Base-by-base conservation (phyloP, 345 rosid genomes). In the Pugionium cornutum region DNA sequence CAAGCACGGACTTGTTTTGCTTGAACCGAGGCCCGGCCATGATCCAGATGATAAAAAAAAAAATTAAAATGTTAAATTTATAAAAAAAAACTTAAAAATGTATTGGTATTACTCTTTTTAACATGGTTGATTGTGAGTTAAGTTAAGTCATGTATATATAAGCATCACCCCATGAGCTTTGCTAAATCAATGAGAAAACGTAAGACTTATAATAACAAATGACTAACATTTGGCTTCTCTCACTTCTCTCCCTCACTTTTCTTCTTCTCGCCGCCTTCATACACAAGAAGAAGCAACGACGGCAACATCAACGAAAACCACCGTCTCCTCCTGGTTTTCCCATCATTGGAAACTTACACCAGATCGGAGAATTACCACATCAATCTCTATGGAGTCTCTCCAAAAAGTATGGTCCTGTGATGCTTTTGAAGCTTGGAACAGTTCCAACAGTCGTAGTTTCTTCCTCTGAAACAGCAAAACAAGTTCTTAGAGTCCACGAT, bases 341-440 rank as follows among this genome's bases (percentile, higher is more conserved):
- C 0, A 43, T 83, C 26, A 73, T 84, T 2, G 85, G 88, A 1
- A 84, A 83, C 80, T 58, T 87, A 4, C 83, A 75, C 61, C 67
- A 68, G 3, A 50, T 74, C 74, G 36, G 39, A 40, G 61, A 75
- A 1, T 4, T 52, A 58, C 78, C 63, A 8, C 86, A 80, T 57
- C 48, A 4, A 2, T 49, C 62, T 49, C 53, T 88, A 18, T 67
- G 80, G 76, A 53, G 67, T 0, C 81, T 88, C 6, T 85, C 91
- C 3, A 60, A 67, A n/a, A 76, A 74, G 48, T 77, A 79, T 54
- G 89, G 86, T 51, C 76, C 89, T 7, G 74, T 87, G 7, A 62
- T 85, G 80, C 75, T 71, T 29, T 11, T 83, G 27, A 62, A 66
- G 9, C 72, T 85, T 4, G 91, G 86, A 5, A 50, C 3, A 7